Conservation (phyloP, 495 filamentous ascomycete genomes). For the Pyronema omphalodes region DNA sequence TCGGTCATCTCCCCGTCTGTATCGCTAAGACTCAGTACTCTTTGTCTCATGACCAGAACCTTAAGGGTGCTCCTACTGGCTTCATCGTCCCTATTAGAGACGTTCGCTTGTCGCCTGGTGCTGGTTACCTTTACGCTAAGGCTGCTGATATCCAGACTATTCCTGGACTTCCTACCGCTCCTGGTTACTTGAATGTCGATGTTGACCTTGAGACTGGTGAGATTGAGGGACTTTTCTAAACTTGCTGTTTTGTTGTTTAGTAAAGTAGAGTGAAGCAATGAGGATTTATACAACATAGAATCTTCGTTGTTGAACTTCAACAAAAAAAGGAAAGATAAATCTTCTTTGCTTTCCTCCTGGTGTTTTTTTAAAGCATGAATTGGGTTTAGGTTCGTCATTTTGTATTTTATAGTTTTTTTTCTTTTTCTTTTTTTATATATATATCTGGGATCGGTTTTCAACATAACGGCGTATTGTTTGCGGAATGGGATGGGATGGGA, state of each 20-base stretch:
- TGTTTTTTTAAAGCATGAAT: background rate
- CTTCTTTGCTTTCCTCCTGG: too few relatives aligned
- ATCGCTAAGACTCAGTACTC: constrained; percentile 98
- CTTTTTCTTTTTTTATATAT: constrained; percentile 9
- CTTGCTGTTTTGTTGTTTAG: too few relatives aligned
- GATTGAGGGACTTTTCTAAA: constrained; percentile 83
- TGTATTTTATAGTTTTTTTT: too few relatives aligned
- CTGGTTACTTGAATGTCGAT: constrained; percentile 85
- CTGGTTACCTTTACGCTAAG: constrained; percentile 68
- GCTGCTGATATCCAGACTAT: constrained; percentile 98
- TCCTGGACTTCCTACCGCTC: constrained; percentile 83
- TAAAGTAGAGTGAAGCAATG: too few relatives aligned
- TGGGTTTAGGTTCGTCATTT: background rate
- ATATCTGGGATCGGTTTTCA: constrained; percentile 7
- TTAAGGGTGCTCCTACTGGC: constrained; percentile 92
- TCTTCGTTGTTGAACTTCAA: too few relatives aligned
- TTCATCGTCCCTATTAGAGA: constrained; percentile 93
- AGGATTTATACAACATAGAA: background rate
- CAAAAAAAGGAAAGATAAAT: too few relatives aligned
- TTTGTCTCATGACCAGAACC: constrained; percentile 74
- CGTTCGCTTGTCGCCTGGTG: constrained; percentile 82
- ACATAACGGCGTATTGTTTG: constrained; percentile 16
- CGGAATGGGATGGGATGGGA: too few relatives aligned
- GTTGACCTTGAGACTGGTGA: constrained; percentile 85
- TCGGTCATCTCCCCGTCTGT: constrained; percentile 82